These are phyloP conservation scores for Lachnellula subtilissima DNA, from an alignment of 2,329 filamentous ascomycete species.

Conservation along the genomic window DNA sequence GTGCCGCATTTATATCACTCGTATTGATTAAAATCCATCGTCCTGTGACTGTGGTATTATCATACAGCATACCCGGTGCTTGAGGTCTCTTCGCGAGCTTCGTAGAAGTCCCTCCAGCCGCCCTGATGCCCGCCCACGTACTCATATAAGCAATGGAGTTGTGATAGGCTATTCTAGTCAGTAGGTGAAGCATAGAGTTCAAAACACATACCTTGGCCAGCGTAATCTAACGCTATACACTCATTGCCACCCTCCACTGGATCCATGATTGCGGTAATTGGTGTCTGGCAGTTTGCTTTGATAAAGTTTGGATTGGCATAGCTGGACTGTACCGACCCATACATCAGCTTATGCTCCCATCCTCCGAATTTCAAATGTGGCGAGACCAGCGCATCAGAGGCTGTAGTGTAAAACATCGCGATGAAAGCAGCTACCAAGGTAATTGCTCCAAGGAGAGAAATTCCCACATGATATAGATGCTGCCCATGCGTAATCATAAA, in stretches of 20 bases:
- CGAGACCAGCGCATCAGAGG: constrained; percentile 68
- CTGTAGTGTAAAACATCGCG: constrained; percentile 70
- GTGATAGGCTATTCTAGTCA: constrained; percentile 49
- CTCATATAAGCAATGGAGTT: constrained; percentile 60
- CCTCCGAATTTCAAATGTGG: constrained; percentile 62
- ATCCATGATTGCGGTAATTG: constrained; percentile 45
- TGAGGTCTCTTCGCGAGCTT: constrained; percentile 47
- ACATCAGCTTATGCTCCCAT: constrained; percentile 45
- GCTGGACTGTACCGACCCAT: constrained; percentile 52
- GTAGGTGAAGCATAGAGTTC: not conserved
- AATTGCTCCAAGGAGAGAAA: constrained; percentile 59
- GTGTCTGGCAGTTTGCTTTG: constrained; percentile 52
- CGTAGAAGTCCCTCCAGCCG: constrained; percentile 37
- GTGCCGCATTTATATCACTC: constrained; percentile 48
- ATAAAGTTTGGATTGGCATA: constrained; percentile 62
- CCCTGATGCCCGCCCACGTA: constrained; percentile 48
- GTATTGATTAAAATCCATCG: constrained; percentile 61
- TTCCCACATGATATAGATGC: constrained; percentile 57
- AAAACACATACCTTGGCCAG: constrained; percentile 48
- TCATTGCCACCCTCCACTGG: constrained; percentile 40
- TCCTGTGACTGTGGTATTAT: constrained; percentile 67
- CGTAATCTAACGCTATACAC: constrained; percentile 66
- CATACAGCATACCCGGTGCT: constrained; percentile 59
- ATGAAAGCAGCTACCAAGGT: constrained; percentile 60
- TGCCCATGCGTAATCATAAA: constrained; percentile 66